Evolutionary conservation across 768 basidiomycete species (phyloP).

Genomic region (Amanita phalloides): DNA sequence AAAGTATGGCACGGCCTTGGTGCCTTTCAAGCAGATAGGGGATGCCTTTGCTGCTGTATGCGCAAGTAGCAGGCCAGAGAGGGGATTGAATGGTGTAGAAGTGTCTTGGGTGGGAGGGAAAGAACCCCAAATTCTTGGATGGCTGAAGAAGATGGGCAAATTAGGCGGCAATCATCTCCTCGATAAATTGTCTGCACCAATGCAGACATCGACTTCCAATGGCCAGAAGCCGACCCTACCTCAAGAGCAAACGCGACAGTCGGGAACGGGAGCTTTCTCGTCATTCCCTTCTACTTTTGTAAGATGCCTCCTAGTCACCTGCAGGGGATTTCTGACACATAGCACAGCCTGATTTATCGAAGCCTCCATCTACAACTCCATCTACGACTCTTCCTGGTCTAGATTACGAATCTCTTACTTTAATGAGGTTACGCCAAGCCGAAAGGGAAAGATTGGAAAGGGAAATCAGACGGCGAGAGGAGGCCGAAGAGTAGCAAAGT

Average conservation of each 20-base stretch:
- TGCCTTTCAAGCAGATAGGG: constrained; percentile 67
- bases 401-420: constrained; percentile 72
- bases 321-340: constrained; percentile 6
- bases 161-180: constrained; percentile 20
- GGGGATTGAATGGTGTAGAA: constrained; percentile 51
- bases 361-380: constrained; percentile 12
- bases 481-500: constrained; percentile 20
- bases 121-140: constrained; percentile 63
- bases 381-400: constrained; percentile 25
- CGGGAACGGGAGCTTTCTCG: constrained; percentile 34
- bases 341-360: constrained; percentile 17
- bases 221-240: constrained; percentile 15
- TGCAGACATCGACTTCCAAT: constrained; percentile 1
- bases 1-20: constrained; percentile 59
- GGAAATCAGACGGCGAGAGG: constrained; percentile 67
- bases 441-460: constrained; percentile 68
- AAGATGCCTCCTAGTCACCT: constrained; percentile 11
- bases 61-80: constrained; percentile 39
- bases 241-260: constrained; percentile 17
- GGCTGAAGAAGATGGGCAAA: constrained; percentile 66
- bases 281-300: constrained; percentile 55
- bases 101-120: constrained; percentile 64
- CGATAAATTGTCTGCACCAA: constrained; percentile 7
- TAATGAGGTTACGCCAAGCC: constrained; percentile 74
- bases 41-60: constrained; percentile 71